Evolutionary conservation across 495 filamentous ascomycete genomes (phyloP), one percentile per base, ranked within the genome.

Genomic region (Penicillium samsonianum): DNA sequence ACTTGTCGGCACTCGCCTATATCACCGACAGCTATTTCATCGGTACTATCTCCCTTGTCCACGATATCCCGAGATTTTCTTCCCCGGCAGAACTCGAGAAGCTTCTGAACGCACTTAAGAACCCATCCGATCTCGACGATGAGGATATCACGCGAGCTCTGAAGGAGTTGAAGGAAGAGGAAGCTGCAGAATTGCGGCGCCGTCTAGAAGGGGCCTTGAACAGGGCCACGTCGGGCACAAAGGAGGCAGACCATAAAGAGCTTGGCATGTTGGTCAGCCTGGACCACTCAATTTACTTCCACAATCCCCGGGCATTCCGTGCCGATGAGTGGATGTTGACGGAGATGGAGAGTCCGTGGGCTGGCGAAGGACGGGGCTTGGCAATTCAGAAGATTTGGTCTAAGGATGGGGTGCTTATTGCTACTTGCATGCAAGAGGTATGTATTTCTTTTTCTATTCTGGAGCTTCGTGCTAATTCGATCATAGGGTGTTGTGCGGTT

Each of bases 211-310:
- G 73, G 0, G 73, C 69, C 4, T 38, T 78, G 33, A 65, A 53
- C 45, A 63, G 71, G 43, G 67, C 63, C 9, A 62, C 61, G 4
- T 57, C 59, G 14, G 50, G 48, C 37, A 58, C 62, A 25, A 62
- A 59, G 3, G 57, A 65, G 30, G 43, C 47, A 14, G 60, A 72
- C 2, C 66, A 67, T 19, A 75, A 68, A 55, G 65, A 76, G 65
- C 76, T 98, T 16, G 90, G 94, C 10, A 98, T 98, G 92, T 93
- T 97, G 89, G 91, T 98, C 54, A 91, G 87, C 53, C 74, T 98
- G 20, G 94, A 98, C 70, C 91, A 94, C 74, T 88, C 86, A 3
- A 96, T 98, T 43, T 96, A 95, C 71, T 98, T 98, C 73, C 95
- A 98, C 64, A 85, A 88, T 62, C 90, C 91, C 38, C 75, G 79